Evolutionary conservation across 2,329 filamentous ascomycete species (phyloP).

Genomic region (Colletotrichum sp.): DNA sequence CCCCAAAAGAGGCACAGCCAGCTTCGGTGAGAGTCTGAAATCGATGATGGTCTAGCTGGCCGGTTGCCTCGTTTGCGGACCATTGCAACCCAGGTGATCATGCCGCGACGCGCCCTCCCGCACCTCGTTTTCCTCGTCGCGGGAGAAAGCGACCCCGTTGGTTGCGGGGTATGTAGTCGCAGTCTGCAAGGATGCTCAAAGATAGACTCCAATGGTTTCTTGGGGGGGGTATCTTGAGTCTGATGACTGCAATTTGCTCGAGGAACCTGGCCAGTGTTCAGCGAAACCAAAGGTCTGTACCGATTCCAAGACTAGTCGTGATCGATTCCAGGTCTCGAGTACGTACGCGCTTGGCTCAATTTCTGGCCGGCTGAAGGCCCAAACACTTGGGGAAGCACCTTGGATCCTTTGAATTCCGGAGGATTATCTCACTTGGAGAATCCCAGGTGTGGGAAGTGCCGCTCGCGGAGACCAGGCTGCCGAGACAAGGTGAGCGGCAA

Average conservation of each 20-base stretch:
- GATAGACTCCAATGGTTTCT: neutral
- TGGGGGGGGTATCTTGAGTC: neutral
- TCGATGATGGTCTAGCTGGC: neutral
- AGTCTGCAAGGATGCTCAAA: neutral
- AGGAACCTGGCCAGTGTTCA: neutral
- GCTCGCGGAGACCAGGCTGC: neutral
- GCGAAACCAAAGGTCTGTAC: neutral
- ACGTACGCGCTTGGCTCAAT: neutral
- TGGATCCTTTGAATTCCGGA: neutral
- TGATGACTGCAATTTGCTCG: neutral
- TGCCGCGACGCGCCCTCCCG: constrained; percentile 1
- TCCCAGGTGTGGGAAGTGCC: neutral
- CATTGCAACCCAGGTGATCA: neutral
- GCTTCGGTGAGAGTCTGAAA: neutral
- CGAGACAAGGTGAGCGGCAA: constrained; percentile 8
- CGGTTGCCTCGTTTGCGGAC: constrained; percentile 10
- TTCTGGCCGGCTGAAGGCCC: neutral
- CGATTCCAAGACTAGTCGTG: neutral
- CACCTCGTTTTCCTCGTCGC: neutral
- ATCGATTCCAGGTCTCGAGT: neutral
- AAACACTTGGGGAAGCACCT: neutral
- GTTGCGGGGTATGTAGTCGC: neutral
- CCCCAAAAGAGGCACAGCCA: neutral
- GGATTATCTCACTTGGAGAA: neutral
- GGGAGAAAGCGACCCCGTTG: neutral